Evolutionary conservation across 345 rosid species (phyloP), one percentile per base, ranked within the genome.

Genomic region (Trapa incisa): DNA sequence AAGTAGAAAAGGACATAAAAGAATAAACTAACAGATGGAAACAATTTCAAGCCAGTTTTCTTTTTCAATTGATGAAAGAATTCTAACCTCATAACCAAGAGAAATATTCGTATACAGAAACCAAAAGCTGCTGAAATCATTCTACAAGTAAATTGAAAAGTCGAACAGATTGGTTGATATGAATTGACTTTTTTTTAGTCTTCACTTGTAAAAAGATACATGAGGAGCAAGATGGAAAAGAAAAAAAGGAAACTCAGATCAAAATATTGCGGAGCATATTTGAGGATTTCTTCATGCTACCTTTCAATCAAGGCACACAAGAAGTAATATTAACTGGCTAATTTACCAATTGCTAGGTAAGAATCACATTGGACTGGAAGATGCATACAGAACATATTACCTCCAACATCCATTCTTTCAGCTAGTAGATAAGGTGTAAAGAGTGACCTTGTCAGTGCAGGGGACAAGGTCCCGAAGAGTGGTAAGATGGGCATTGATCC

Each of bases 401-500:
- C 6, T n/a, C 22, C 13, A 50, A 54, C 16, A 66, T 3, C 5
- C 7, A 47, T 39, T 13, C 2, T 4, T 42, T 60, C 32, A 13
- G 65, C 32, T 43, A 53, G 37, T 60, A 70, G 62, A 1, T 39
- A 42, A 37, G 29, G 61, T 32, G 65, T 67, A 58, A 53, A 58
- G 37, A 70, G 38, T 53, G 60, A 81, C 95, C 91, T 84, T 88
- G n/a, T 74, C 80, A 5, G 79, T 74, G 78, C 74, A 70, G 67
- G 91, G 89, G 13, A 86, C 78, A 35, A 88, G 78, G 35, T 78
- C 77, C 32, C 91, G 86, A 39, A 86, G 95, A 1, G 89, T 83
- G 61, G 72, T 80, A 53, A 88, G 89, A 75, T 88, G 95, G 42
- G 82, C 71, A 74, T 88, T 88, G 77, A 88, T 88, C 74, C 95